Conservation (phyloP, 2,329 filamentous ascomycete genomes). For the Fusarium albosuccineum region DNA sequence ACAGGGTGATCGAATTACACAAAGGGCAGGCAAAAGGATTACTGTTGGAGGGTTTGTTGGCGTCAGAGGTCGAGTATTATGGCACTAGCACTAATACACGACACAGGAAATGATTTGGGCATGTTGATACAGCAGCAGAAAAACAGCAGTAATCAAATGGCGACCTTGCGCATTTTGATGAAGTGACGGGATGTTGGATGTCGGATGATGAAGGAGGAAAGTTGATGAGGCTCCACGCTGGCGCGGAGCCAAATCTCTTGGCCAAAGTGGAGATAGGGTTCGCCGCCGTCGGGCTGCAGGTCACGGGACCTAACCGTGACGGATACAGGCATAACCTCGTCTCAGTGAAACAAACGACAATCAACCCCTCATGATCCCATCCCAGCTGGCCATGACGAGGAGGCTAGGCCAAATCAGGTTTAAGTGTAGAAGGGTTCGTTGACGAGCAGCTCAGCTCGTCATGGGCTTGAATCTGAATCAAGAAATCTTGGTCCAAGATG, state of each 20-base stretch:
- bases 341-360: slow-evolving; percentile 5
- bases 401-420: slow-evolving; percentile 25
- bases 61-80: slow-evolving; percentile 6
- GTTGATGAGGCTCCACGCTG: slow-evolving; percentile 29
- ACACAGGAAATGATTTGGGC: background rate
- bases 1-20: no score
- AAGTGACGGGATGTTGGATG: background rate
- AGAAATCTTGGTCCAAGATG: background rate
- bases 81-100: slow-evolving; percentile 22
- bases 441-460: background rate
- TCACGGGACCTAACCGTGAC: background rate
- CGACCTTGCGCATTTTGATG: background rate
- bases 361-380: background rate
- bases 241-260: slow-evolving; percentile 29
- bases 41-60: background rate
- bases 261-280: slow-evolving; percentile 31
- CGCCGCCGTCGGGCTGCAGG: slow-evolving; percentile 1
- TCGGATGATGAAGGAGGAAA: slow-evolving; percentile 40
- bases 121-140: background rate
- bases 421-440: slow-evolving; percentile 7
- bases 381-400: background rate
- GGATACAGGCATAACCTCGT: slow-evolving; percentile 23
- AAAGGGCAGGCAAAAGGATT: background rate
- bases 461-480: slow-evolving; percentile 4
- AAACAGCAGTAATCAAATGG: background rate